Base-by-base conservation (phyloP, 1,284 basidiomycete genomes). In the Ustilago esculenta region DNA sequence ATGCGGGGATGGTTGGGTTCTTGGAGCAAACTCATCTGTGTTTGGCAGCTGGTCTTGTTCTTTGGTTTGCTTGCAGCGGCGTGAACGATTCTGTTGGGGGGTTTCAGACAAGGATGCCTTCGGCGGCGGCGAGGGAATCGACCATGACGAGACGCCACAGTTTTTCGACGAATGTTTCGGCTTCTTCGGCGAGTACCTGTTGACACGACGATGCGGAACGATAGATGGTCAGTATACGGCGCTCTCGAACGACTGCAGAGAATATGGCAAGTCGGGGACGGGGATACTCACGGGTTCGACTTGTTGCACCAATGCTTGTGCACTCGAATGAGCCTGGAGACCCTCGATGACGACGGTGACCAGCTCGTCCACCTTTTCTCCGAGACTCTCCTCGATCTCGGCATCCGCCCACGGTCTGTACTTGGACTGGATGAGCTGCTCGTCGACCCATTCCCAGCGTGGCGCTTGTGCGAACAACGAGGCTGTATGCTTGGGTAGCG, bases 141-240 rank as follows among this genome's bases (percentile, higher is more conserved):
- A 73, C 59, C 9, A 80, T 27, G n/a, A 80, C 44, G 9, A 65
- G 51, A 4, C 71, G 56, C 78, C 78, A 80, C 8, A 79, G 58
- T 43, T 57, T 64, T 15, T 52, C 72, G 25, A 80, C 77, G 23
- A 80, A 59, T 2, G 58, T 42, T 41, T 58, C 55, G 11, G 75
- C 76, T 54, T 80, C 78, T 21, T 80, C 77, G 24, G 70, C 78
- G 46, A 80, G 49, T 3, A 74, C 72, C 72, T 74, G 50, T 34
- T 8, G 17, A 29, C 27, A 29, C 27, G 12, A 7, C 27, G n/a
- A n/a, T n/a, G n/a, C n/a, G n/a, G n/a, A n/a, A n/a, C n/a, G n/a
- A n/a, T n/a, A n/a, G n/a, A n/a, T n/a, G n/a, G n/a, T n/a, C n/a
- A n/a, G n/a, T n/a, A n/a, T n/a, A n/a, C n/a, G n/a, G n/a, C n/a